Conservation (phyloP, 1,284 basidiomycete species). For the Ganoderma sp. region DNA sequence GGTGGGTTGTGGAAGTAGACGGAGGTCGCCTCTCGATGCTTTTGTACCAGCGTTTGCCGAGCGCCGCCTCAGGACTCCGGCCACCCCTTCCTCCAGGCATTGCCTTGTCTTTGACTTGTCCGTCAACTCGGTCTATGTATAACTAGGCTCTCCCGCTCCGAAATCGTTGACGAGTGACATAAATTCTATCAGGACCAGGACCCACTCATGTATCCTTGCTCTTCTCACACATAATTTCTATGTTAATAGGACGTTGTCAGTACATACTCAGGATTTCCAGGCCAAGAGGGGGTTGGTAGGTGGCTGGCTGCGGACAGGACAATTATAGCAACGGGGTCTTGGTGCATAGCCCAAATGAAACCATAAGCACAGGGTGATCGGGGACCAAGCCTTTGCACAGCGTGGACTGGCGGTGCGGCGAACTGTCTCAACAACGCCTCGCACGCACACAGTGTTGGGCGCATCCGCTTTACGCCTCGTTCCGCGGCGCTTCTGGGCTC, state of each 20-base stretch:
- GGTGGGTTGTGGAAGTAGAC: slow-evolving; percentile 24
- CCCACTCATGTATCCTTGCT: too few relatives aligned
- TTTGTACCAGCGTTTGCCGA: slow-evolving; percentile 18
- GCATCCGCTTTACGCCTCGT: slow-evolving; percentile 2
- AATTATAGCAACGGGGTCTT: slow-evolving; percentile 7
- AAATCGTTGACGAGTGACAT: background rate
- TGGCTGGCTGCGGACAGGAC: background rate
- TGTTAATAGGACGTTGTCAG: background rate
- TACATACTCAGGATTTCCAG: background rate
- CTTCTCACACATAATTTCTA: background rate
- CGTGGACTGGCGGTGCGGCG: background rate
- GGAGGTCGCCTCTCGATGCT: slow-evolving; percentile 13
- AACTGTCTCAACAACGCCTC: background rate
- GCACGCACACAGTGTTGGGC: background rate
- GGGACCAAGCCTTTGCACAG: background rate
- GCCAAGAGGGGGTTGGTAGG: background rate
- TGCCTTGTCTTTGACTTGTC: background rate
- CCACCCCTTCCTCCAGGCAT: slow-evolving; percentile 21
- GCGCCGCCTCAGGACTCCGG: slow-evolving; percentile 28
- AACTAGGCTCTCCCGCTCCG: background rate
- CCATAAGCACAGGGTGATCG: slow-evolving; percentile 2
- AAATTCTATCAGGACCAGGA: too few relatives aligned
- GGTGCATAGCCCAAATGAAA: background rate
- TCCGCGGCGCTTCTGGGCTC: background rate
- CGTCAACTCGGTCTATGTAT: background rate